A percentile compares a stretch with the other conserved stretches of the same genome.
phyloP scores from a whole-genome alignment of 345 rosid species.

The Populus euphratica region DNA sequence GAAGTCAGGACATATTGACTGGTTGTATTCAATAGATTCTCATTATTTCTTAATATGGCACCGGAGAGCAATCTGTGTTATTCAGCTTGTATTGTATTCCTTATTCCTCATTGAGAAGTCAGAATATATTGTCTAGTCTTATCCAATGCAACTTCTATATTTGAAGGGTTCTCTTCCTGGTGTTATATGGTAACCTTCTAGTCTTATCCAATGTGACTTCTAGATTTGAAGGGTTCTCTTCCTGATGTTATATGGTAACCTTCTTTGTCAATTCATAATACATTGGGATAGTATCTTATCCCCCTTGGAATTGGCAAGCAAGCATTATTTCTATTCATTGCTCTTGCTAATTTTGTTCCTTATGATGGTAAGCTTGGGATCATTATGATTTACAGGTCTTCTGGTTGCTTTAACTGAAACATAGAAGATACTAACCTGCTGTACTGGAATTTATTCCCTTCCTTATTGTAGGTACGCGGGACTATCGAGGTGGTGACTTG shows the following conservation, averaged over 20 bases:
- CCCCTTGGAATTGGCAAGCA: conserved; percentile 53
- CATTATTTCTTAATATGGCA: conserved; percentile 35
- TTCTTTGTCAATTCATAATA: conserved; percentile 31
- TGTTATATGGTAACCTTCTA: conserved; percentile 35
- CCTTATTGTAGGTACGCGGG: conserved; percentile 56
- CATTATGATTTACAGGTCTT: conserved; percentile 18
- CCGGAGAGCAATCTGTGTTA: conserved; percentile 26
- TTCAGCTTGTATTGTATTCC: conserved; percentile 30
- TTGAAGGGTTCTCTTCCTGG: conserved; percentile 29
- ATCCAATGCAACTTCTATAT: conserved; percentile 31
- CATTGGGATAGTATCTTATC: conserved; percentile 45
- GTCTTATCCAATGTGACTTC: conserved; percentile 29
- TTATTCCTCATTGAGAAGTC: conserved; percentile 42
- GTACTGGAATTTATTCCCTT: conserved; percentile 26
- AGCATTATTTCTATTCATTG: conserved; percentile 47
- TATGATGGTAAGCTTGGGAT: conserved; percentile 51
- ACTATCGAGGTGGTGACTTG: conserved; percentile 61
- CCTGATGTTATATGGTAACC: conserved; percentile 34
- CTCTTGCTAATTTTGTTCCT: conserved; percentile 46
- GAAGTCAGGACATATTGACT: not conserved
- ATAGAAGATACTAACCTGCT: conserved; percentile 20
- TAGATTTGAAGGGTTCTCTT: conserved; percentile 32
- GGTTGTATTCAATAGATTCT: conserved; percentile 12
- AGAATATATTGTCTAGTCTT: conserved; percentile 34
- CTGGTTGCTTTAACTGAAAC: conserved; percentile 26